A percentile compares a stretch with the other conserved stretches of the same genome.
phyloP scores from a whole-genome alignment of 169 alveolate species.

The Cryptosporidium parvum region DNA sequence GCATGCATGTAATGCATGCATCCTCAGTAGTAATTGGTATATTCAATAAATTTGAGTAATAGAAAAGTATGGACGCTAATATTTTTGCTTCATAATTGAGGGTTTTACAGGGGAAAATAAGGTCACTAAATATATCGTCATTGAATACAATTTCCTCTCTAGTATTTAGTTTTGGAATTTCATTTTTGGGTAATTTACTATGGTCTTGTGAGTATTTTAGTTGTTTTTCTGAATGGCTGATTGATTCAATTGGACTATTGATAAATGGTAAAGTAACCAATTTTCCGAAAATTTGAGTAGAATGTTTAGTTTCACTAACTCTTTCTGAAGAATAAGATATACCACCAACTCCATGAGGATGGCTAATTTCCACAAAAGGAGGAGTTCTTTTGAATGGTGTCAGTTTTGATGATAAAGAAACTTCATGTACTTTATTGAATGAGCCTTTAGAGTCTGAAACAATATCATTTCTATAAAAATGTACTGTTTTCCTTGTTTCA shows the following conservation, averaged over 20 bases:
- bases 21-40: constrained; percentile 37
- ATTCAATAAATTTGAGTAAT: background rate
- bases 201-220: constrained; percentile 17
- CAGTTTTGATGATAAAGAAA: background rate
- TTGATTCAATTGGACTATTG: constrained; percentile 50
- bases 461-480: constrained; percentile 18
- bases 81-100: constrained; percentile 67
- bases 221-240: constrained; percentile 21
- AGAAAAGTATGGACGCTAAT: constrained; percentile 42
- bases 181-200: constrained; percentile 1
- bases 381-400: constrained; percentile 55
- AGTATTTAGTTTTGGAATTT: constrained; percentile 44
- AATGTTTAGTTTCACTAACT: constrained; percentile 26
- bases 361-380: constrained; percentile 22
- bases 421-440: background rate
- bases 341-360: constrained; percentile 53
- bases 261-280: constrained; percentile 29
- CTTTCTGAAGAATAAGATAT: constrained; percentile 18
- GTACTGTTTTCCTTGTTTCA: constrained; percentile 5
- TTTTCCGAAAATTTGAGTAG: background rate
- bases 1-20: constrained; percentile 53
- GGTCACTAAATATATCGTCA: constrained; percentile 62
- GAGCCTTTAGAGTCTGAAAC: background rate
- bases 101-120: constrained; percentile 55
- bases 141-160: constrained; percentile 52